Percentiles rank a stretch among this genome's conserved stretches.
These are phyloP conservation scores for Ascochyta rabiei DNA, from an alignment of 2,329 filamentous ascomycete genomes.

Conservation along the genomic window DNA sequence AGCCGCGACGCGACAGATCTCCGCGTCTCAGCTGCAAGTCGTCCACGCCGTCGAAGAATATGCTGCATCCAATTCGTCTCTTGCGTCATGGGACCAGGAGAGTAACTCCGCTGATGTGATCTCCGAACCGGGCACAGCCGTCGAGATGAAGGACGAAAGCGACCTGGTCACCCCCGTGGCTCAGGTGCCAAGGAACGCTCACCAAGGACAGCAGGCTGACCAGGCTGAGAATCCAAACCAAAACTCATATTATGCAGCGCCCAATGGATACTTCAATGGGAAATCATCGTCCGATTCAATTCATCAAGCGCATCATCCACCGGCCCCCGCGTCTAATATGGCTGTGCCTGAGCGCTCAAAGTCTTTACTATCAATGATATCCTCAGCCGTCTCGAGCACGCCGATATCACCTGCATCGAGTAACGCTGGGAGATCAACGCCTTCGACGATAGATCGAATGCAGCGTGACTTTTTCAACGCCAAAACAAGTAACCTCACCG, in stretches of 20 bases:
- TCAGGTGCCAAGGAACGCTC: conserved; percentile 28
- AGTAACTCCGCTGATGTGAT: conserved; percentile 33
- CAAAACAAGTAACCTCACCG: conserved; percentile 23
- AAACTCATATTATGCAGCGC: conserved; percentile 13
- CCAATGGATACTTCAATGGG: conserved; percentile 21
- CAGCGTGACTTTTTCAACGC: conserved; percentile 32
- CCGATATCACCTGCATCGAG: conserved; percentile 39
- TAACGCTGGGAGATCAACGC: conserved; percentile 36
- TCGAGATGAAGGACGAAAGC: conserved; percentile 35
- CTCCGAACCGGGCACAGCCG: conserved; percentile 30
- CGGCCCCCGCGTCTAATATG: conserved; percentile 17
- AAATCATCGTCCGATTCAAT: conserved; percentile 13
- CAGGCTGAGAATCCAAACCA: conserved; percentile 25
- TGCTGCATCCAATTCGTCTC: conserved; percentile 37
- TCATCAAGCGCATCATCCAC: conserved; percentile 21
- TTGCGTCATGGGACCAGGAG: conserved; percentile 42
- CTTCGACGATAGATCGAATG: conserved; percentile 37
- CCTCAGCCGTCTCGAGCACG: conserved; percentile 42
- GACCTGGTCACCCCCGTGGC: conserved; percentile 37
- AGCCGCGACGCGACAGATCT: conserved; percentile 17
- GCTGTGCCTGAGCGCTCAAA: conserved; percentile 38
- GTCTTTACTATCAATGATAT: conserved; percentile 46
- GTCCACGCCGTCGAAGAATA: conserved; percentile 42
- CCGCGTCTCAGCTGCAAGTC: conserved; percentile 34
- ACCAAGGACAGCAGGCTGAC: conserved; percentile 20